A percentile compares a stretch with the other conserved stretches of the same genome.
Evolutionary conservation across 1,139 yeast species (phyloP).

Genomic region (Nakaseomyces glabratus): DNA sequence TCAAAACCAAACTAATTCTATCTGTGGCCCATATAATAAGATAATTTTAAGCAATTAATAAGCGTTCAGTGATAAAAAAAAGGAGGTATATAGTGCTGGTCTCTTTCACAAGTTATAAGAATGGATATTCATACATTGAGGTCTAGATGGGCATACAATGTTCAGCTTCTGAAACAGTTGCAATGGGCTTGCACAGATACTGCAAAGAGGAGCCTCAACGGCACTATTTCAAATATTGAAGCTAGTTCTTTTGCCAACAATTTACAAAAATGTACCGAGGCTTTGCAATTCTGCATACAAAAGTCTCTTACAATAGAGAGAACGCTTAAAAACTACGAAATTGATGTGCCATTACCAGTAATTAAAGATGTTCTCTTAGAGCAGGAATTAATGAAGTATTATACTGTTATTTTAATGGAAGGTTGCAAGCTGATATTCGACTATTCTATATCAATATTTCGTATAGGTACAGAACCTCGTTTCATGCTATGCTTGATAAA

Average conservation of each 20-base stretch:
- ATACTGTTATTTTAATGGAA: neutral
- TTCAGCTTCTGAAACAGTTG: slow-evolving; percentile 4
- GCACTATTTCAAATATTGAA: too few species aligned
- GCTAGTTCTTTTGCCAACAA: slow-evolving; percentile 6
- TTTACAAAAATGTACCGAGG: slow-evolving; percentile 1
- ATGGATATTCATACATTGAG: too few species aligned
- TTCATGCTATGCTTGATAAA: neutral
- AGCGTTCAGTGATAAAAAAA: too few species aligned
- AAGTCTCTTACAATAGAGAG: slow-evolving; percentile 1
- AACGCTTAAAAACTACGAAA: neutral
- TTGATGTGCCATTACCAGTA: neutral
- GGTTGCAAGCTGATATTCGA: neutral
- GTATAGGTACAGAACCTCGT: neutral
- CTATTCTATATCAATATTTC: slow-evolving; percentile 1
- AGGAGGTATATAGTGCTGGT: too few species aligned
- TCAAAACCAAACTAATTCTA: too few species aligned
- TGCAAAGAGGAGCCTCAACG: neutral
- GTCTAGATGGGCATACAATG: slow-evolving; percentile 1
- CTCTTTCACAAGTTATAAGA: too few species aligned
- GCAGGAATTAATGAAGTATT: neutral
- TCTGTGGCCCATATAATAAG: too few species aligned
- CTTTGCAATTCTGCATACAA: neutral
- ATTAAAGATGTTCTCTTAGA: neutral
- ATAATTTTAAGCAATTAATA: too few species aligned
- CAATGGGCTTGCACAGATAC: slow-evolving; percentile 1